Conservation (phyloP, 108 stramenopile species). For the Epithemia pelagica region DNA sequence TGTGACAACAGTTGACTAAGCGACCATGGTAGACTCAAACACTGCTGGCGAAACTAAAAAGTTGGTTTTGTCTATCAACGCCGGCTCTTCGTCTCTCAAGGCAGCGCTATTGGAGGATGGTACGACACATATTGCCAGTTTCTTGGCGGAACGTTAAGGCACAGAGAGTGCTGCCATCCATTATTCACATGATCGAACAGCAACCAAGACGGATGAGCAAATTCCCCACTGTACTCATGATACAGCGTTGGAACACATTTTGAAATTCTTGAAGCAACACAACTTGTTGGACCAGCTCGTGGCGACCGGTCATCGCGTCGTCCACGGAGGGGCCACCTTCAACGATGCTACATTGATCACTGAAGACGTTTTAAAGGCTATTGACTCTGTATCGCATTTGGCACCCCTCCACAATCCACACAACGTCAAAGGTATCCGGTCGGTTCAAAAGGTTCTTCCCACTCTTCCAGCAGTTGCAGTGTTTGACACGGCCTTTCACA, state of each 20-base stretch:
- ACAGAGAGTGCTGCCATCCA: conserved; percentile 4
- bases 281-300: conserved; percentile 18
- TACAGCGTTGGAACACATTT: conserved; percentile 13
- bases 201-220: background rate
- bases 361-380: conserved; percentile 12
- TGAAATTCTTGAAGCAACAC: conserved; percentile 8
- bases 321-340: conserved; percentile 37
- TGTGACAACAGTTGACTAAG: no score
- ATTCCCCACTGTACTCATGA: conserved; percentile 11
- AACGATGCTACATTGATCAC: conserved; percentile 12
- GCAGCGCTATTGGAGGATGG: conserved; percentile 16
- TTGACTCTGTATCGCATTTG: conserved; percentile 20
- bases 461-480: conserved; percentile 36
- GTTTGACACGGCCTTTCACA: conserved; percentile 55
- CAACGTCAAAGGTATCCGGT: conserved; percentile 28
- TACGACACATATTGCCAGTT: conserved; percentile 3
- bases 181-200: background rate
- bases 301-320: conserved; percentile 45
- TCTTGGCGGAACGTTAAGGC: conserved; percentile 19
- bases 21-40: no score
- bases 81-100: conserved; percentile 34
- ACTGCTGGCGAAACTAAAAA: no score
- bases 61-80: conserved; percentile 21
- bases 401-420: conserved; percentile 48
- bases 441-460: conserved; percentile 14